Conservation (phyloP, 331 rosid genomes). For the Acacia concinna region DNA sequence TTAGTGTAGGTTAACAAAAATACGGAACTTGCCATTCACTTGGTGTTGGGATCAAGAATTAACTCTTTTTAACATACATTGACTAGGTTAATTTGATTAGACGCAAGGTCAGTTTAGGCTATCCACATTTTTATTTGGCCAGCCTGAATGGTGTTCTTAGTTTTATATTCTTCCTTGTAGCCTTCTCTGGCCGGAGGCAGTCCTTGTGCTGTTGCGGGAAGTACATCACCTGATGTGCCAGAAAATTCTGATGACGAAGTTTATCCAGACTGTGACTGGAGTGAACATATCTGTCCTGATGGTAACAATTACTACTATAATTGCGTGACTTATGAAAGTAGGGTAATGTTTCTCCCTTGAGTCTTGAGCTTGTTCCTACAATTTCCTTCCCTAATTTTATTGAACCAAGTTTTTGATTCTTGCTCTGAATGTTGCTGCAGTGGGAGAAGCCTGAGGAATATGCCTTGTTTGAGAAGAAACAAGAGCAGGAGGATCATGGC, state of each 20-base stretch:
- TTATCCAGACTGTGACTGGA: slow-evolving; percentile 80
- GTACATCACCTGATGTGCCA: slow-evolving; percentile 41
- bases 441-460: slow-evolving; percentile 91
- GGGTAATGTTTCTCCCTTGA: slow-evolving; percentile 49
- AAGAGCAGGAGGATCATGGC: slow-evolving; percentile 45
- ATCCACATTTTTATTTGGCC: slow-evolving; percentile 20
- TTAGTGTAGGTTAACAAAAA: background rate
- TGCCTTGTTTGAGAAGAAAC: slow-evolving; percentile 55
- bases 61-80: background rate
- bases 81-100: slow-evolving; percentile 10
- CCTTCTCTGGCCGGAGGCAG: slow-evolving; percentile 47
- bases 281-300: slow-evolving; percentile 87
- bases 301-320: slow-evolving; percentile 78
- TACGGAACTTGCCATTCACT: slow-evolving; percentile 19
- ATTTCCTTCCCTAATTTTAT: background rate
- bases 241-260: slow-evolving; percentile 42
- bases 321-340: slow-evolving; percentile 79
- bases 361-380: slow-evolving; percentile 29
- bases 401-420: slow-evolving; percentile 30
- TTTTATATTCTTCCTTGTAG: slow-evolving; percentile 34
- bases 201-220: slow-evolving; percentile 41
- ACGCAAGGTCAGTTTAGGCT: slow-evolving; percentile 6
- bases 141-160: slow-evolving; percentile 23
- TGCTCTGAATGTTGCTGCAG: slow-evolving; percentile 48
- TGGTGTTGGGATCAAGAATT: slow-evolving; percentile 10